Evolutionary conservation across 371 early-diverging fungal species (phyloP), one percentile per base, ranked within the genome.

Genomic region (Lichtheimia corymbifera): DNA sequence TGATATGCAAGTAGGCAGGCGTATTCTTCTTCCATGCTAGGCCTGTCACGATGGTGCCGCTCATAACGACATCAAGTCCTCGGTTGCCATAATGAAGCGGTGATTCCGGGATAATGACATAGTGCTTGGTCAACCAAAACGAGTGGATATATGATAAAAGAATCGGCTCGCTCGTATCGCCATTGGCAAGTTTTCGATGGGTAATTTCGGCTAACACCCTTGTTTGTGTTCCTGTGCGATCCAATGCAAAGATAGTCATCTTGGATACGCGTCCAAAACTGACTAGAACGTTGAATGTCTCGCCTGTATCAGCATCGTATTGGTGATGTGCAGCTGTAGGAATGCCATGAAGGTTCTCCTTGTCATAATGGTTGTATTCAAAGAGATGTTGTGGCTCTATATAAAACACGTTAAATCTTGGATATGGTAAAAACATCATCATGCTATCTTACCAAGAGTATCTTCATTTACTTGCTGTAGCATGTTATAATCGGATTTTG

Each of bases 391-490:
- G 59, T 15, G 90, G 87, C 35, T 79, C 79, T 79, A 44, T n/a
- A 30, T 60, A 24, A n/a, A 47, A 54, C 2, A 28, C 24, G 17
- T 53, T 50, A 15, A 55, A 22, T 50, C 9, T 5, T 22, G 3
- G 15, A 53, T 27, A 5, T n/a, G n/a, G 9, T n/a, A 5, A 7
- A 7, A 11, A 0, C 17, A 47, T n/a, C 2, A 47, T 5, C 45
- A 18, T 35, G 35, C 9, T 11, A 3, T 24, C 30, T 61, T 70
- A 80, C 80, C 78, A 47, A 90, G 64, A 0, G 91, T 87, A 25
- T 79, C 77, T 2, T 81, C 73, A 65, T 90, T 75, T 22, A 90
- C 61, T 47, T 82, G 74, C 53, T 89, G 88, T 13, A 89, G 58
- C 0, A 72, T 56, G 63, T 83, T 86, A 2, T 79, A 83, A 62